Percentiles rank a stretch among this genome's conserved stretches.
These are phyloP conservation scores for Babesia caballi DNA, from an alignment of 169 alveolate species.

Conservation along the genomic window DNA sequence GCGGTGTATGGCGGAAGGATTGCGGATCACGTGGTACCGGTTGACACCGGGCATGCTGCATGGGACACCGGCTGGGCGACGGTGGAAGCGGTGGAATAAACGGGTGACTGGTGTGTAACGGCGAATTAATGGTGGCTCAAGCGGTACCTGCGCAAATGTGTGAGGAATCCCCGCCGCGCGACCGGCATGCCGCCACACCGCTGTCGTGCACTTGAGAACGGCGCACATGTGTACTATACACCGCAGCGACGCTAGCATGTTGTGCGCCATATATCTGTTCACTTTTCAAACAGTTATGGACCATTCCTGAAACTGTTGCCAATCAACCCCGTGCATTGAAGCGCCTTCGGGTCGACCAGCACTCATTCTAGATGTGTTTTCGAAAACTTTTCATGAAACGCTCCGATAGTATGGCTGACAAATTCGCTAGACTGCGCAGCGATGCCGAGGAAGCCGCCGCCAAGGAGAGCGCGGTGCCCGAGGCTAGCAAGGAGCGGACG, in stretches of 20 bases:
- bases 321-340: too few species aligned
- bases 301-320: too few species aligned
- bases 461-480: not conserved
- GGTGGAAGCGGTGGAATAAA: too few species aligned
- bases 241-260: not conserved
- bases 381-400: not conserved
- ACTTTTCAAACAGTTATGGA: not conserved
- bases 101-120: too few species aligned
- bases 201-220: not conserved
- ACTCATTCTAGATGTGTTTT: constrained; percentile 13
- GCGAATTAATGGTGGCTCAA: too few species aligned
- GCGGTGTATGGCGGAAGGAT: too few species aligned
- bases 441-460: not conserved
- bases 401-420: constrained; percentile 11
- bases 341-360: constrained; percentile 20
- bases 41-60: too few species aligned
- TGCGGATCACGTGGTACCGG: too few species aligned
- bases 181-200: constrained; percentile 18
- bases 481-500: constrained; percentile 5
- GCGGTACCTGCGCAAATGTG: too few species aligned
- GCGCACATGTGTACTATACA: not conserved
- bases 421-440: constrained; percentile 24
- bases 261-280: not conserved
- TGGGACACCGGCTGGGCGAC: too few species aligned
- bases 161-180: not conserved